These are phyloP conservation scores for Aspergillus asperescens DNA, from an alignment of 495 filamentous ascomycete genomes.

Conservation along the genomic window DNA sequence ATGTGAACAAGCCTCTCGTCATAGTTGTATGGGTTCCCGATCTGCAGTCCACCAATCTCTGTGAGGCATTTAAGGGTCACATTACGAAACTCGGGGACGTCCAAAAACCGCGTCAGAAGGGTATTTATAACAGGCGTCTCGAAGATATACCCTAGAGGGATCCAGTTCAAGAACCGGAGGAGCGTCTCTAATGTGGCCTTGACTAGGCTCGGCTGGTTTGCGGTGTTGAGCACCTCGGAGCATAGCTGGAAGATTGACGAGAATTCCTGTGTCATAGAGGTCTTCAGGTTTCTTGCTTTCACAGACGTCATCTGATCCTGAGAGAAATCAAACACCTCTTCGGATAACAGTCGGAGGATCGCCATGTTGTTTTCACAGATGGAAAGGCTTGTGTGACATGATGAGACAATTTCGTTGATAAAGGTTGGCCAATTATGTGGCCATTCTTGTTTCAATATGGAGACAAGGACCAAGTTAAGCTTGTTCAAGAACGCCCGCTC, in stretches of 20 bases:
- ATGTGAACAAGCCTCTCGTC: conserved; percentile 91
- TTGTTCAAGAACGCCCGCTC: conserved; percentile 92
- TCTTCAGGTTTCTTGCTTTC: conserved; percentile 93
- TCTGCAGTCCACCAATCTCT: conserved; percentile 88
- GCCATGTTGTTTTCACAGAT: conserved; percentile 99
- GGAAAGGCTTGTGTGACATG: conserved; percentile 86
- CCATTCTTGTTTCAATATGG: conserved; percentile 98
- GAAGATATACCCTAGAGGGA: conserved; percentile 96
- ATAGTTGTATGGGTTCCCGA: conserved; percentile 72
- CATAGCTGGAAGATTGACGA: conserved; percentile 96
- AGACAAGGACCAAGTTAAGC: conserved; percentile 93
- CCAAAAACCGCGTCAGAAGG: conserved; percentile 80
- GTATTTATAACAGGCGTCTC: conserved; percentile 97
- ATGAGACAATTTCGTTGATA: conserved; percentile 98
- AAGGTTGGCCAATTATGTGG: conserved; percentile 99
- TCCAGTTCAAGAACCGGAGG: conserved; percentile 97
- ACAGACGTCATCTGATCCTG: conserved; percentile 96
- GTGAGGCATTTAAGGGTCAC: conserved; percentile 94
- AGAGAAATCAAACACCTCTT: conserved; percentile 98
- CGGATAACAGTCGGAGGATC: conserved; percentile 89
- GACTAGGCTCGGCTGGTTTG: conserved; percentile 80
- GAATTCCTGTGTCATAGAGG: conserved; percentile 96
- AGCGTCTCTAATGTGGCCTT: conserved; percentile 93
- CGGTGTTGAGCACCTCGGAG: conserved; percentile 83
- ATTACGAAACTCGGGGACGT: conserved; percentile 89